Percentiles rank a stretch among this genome's conserved stretches.
These are phyloP conservation scores for Botryotinia narcissicola DNA, from an alignment of 2,329 filamentous ascomycete species.

Conservation along the genomic window DNA sequence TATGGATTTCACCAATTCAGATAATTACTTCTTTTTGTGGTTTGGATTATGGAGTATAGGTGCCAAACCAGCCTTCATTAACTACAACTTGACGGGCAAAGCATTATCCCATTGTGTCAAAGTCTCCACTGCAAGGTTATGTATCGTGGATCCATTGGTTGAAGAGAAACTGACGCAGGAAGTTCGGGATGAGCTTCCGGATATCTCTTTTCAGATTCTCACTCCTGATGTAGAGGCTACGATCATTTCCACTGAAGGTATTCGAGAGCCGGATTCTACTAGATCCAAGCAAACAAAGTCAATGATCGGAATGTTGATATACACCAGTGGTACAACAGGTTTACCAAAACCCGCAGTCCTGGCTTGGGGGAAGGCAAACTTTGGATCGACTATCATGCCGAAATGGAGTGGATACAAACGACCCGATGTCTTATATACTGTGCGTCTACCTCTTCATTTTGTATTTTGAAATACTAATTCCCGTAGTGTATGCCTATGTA, in stretches of 20 bases:
- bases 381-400: constrained; percentile 52
- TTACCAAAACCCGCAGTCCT: constrained; percentile 78
- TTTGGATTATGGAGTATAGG: constrained; percentile 81
- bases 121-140: constrained; percentile 62
- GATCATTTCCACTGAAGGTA: constrained; percentile 49
- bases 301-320: constrained; percentile 72
- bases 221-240: constrained; percentile 56
- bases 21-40: constrained; percentile 71
- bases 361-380: constrained; percentile 64
- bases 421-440: constrained; percentile 72
- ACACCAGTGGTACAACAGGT: constrained; percentile 82
- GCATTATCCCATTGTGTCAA: constrained; percentile 72
- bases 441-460: constrained; percentile 40
- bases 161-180: constrained; percentile 56
- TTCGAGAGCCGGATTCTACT: constrained; percentile 57
- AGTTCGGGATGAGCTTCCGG: constrained; percentile 49
- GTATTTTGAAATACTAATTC: constrained; percentile 24
- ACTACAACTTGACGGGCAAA: constrained; percentile 75
- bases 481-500: constrained; percentile 81
- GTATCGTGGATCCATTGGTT: constrained; percentile 66
- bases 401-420: constrained; percentile 57
- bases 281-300: constrained; percentile 48
- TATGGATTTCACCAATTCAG: constrained; percentile 76
- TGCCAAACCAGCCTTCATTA: constrained; percentile 80
- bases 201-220: constrained; percentile 60